Conservation (phyloP, 768 basidiomycete genomes). For the Russula sp. region DNA sequence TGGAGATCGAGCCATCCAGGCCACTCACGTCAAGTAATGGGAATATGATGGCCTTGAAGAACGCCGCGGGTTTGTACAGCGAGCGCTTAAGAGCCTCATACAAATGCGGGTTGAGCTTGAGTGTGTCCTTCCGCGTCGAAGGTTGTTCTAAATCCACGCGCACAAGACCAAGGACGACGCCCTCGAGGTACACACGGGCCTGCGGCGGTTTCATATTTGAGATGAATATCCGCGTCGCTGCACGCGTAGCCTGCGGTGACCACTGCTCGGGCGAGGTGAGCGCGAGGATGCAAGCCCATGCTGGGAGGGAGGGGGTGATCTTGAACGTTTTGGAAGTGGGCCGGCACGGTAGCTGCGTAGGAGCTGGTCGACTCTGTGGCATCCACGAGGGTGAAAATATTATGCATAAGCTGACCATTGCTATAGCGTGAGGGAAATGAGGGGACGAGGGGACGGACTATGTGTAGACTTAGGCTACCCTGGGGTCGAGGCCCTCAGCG, state of each 20-base stretch:
- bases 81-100: slow-evolving; percentile 89
- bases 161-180: slow-evolving; percentile 86
- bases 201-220: slow-evolving; percentile 96
- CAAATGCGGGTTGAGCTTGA: slow-evolving; percentile 91
- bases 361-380: slow-evolving; percentile 73
- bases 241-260: slow-evolving; percentile 93
- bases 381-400: background rate
- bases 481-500: slow-evolving; percentile 84
- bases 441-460: slow-evolving; percentile 54
- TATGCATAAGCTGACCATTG: background rate
- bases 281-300: slow-evolving; percentile 94
- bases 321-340: slow-evolving; percentile 96
- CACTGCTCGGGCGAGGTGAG: slow-evolving; percentile 90
- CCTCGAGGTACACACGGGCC: slow-evolving; percentile 87
- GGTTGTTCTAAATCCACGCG: slow-evolving; percentile 74
- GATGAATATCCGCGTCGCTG: slow-evolving; percentile 92
- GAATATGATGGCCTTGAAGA: slow-evolving; percentile 97
- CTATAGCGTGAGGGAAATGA: background rate
- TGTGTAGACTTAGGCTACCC: slow-evolving; percentile 87
- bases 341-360: slow-evolving; percentile 90
- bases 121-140: slow-evolving; percentile 46
- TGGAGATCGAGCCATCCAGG: background rate
- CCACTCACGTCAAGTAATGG: slow-evolving; percentile 82
- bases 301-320: slow-evolving; percentile 90
- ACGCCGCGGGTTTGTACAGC: slow-evolving; percentile 94